phyloP scores from a whole-genome alignment of 192 early-diverging fungal species.

The Allomyces macrogynus region DNA sequence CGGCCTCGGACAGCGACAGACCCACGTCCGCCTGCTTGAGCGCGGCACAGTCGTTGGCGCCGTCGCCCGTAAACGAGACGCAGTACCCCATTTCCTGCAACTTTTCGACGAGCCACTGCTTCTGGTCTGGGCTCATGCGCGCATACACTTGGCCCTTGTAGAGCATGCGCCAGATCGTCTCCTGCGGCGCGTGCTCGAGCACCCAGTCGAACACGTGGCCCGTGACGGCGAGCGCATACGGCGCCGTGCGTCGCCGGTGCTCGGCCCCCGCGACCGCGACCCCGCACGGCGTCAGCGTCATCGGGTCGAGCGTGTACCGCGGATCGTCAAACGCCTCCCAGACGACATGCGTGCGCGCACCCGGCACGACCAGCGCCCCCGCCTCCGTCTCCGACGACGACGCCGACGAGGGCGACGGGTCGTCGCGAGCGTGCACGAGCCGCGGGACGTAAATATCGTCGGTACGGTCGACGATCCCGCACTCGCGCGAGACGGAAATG shows the following conservation, averaged over 20 bases:
- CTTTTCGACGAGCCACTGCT: constrained; percentile 76
- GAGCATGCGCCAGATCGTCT: constrained; percentile 53
- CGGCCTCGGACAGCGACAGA: constrained; percentile 86
- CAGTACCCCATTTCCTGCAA: constrained; percentile 80
- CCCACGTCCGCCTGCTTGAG: constrained; percentile 91
- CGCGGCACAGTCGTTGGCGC: constrained; percentile 96
- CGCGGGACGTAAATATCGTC: too few species aligned
- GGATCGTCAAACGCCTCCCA: not conserved
- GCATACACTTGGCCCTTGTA: constrained; percentile 83
- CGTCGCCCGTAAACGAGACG: constrained; percentile 97
- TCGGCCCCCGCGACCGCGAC: too few species aligned
- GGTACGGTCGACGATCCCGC: constrained; percentile 46
- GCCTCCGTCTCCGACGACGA: too few species aligned
- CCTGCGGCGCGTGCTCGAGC: constrained; percentile 45
- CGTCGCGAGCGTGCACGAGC: too few species aligned
- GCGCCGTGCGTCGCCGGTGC: too few species aligned
- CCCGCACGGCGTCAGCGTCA: constrained; percentile 10
- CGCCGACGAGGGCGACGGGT: too few species aligned
- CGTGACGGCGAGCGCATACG: constrained; percentile 75
- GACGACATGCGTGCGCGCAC: too few species aligned
- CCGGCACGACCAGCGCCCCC: too few species aligned
- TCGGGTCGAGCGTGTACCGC: constrained; percentile 11
- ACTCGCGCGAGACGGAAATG: constrained; percentile 82
- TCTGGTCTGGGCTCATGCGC: constrained; percentile 98
- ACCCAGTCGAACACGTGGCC: constrained; percentile 94